Base-by-base conservation (phyloP, 2,329 filamentous ascomycete species). In the Sarocladiaceae sp. region DNA sequence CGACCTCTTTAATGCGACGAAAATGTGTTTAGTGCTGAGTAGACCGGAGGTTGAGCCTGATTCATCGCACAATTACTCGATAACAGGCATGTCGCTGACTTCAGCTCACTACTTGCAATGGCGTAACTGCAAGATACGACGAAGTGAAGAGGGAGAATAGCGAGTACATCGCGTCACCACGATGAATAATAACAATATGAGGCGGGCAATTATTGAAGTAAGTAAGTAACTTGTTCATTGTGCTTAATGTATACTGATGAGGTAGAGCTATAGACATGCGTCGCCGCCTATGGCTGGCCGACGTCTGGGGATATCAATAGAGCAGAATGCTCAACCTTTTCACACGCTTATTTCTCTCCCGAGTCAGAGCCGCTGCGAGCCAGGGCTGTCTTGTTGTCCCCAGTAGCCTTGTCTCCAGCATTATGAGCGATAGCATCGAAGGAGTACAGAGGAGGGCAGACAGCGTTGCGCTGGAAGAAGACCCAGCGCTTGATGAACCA, bases 401-500 rank as follows among this genome's bases (percentile, higher is more conserved):
- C 26, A n/a, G 9, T 9, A 9, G 9, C n/a, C 26, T 24, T 40
- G 16, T 13, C 18, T n/a, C 20, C 29, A 13, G 34, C 34, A 13
- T 11, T 31, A 2, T 31, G 33, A 13, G 46, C 33, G 15, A 37
- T 29, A 20, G 27, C 15, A 34, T 47, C 46, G 20, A 47, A 47
- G 29, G 41, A 23, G 46, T 47, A 47, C 19, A 47, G 37, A 11
- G 46, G 46, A 9, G 42, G 34, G 31, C 42, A 45, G 15, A 37
- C 31, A 19, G 46, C 46, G 13, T 27, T 16, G 9, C 37, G 23
- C 27, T 47, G 34, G 31, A 44, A 43, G 19, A 47, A 24, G 21
- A 50, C 19, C 48, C 48, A 48, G 13, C 44, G 39, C 20, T 39
- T 37, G 40, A 40, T n/a, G 32, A 31, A 48, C 23, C 39, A 48